phyloP scores from a whole-genome alignment of 2,329 filamentous ascomycete genomes.

The Penicillium paneum region DNA sequence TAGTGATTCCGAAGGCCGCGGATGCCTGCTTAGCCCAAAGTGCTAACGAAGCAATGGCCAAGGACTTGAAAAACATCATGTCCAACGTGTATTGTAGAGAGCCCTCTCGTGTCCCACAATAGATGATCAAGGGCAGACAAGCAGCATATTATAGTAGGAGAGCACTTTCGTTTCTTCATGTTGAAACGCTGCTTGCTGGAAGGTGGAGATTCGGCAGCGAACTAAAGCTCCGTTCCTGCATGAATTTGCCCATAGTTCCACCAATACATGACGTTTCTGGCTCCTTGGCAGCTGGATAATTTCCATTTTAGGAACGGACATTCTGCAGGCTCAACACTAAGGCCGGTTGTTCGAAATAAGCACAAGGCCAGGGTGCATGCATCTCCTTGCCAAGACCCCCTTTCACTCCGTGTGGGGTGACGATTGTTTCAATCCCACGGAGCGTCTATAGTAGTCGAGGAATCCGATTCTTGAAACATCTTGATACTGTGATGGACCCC shows the following conservation, averaged over 20 bases:
- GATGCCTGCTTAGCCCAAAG: conserved; percentile 22
- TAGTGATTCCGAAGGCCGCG: conserved; percentile 31
- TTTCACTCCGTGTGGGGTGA: conserved; percentile 11
- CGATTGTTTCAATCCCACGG: conserved; percentile 7
- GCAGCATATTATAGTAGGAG: not conserved
- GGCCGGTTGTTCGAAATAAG: not conserved
- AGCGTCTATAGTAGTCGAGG: not conserved
- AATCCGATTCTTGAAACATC: not conserved
- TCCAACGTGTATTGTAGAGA: not conserved
- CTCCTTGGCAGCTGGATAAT: not conserved
- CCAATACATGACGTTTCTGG: conserved; percentile 9
- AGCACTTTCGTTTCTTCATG: not conserved
- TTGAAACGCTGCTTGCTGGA: conserved; percentile 10
- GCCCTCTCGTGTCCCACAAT: not conserved
- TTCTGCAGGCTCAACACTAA: not conserved
- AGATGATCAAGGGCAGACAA: not conserved
- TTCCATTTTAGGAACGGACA: not conserved
- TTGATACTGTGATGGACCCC: too few species aligned
- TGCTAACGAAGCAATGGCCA: conserved; percentile 18
- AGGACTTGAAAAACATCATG: conserved; percentile 19
- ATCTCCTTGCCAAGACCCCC: conserved; percentile 11
- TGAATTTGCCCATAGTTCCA: conserved; percentile 9
- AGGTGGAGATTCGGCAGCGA: conserved; percentile 12
- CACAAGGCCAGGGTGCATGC: not conserved
- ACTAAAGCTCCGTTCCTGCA: not conserved